A percentile compares a stretch with the other conserved stretches of the same genome.
These are phyloP conservation scores for Eucalyptus pauciflora DNA, from an alignment of 345 rosid genomes.

Conservation along the genomic window DNA sequence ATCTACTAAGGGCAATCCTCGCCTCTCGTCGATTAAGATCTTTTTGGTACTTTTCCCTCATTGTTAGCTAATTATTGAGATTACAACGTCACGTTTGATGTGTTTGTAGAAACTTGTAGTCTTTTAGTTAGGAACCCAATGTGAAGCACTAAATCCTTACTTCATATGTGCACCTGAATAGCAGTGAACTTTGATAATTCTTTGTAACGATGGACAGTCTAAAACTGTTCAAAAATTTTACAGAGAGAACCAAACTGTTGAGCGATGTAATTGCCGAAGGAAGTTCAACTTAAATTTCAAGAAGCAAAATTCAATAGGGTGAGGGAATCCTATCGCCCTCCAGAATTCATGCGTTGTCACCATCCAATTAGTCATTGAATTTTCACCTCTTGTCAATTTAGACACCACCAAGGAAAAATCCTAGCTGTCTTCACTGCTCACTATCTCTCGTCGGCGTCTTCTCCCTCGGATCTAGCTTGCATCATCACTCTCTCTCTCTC, in stretches of 20 bases:
- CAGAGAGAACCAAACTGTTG: background rate
- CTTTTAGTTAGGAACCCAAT: background rate
- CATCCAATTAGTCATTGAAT: background rate
- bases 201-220: background rate
- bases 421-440: background rate
- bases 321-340: background rate
- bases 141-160: background rate
- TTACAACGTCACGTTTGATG: background rate
- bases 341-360: background rate
- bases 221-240: too few species aligned
- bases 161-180: background rate
- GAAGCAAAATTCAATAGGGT: background rate
- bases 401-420: background rate
- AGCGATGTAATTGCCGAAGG: background rate
- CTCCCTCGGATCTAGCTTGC: too few species aligned
- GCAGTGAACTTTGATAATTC: too few species aligned
- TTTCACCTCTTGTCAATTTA: background rate
- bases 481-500: too few species aligned
- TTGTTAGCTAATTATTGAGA: background rate
- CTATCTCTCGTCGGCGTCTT: too few species aligned
- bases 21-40: too few species aligned
- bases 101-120: background rate
- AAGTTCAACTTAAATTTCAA: background rate
- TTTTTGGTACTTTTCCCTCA: fast-evolving
- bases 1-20: too few species aligned